Base-by-base conservation (phyloP, 75 land plant genomes). In the Gnetum montanum region DNA sequence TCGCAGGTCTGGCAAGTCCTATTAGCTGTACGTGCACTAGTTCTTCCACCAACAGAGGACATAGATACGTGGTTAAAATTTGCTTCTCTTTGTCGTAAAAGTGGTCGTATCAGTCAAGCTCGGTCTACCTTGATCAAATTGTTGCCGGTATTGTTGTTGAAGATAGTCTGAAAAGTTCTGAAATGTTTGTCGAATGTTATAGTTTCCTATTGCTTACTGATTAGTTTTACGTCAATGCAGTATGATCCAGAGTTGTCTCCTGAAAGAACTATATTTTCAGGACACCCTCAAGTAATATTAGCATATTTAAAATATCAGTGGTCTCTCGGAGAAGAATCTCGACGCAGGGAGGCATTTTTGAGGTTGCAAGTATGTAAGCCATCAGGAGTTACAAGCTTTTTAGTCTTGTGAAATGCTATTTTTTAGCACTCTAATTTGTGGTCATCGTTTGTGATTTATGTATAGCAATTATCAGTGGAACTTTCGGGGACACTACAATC, bases 61-160 rank as follows among this genome's bases (percentile, higher is more conserved):
- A 49, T 72, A 36, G 97, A 86, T 24, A 95, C 85, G 5, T 95
- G 99, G 99, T 83, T 95, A 20, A 95, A 90, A 65, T 95, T 90
- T 77, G 78, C 97, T 49, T 83, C 97, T 19, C 88, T 95, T 62
- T 90, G 99, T 44, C 74, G 96, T 12, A 86, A 81, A 64, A 95
- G 65, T 73, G 97, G 97, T 16, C 78, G 93, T 15, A 70, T 83
- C 23, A 74, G 79, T 51, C 99, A 95, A 55, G 91, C 97, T 23
- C 72, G 70, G 48, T 82, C 95, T 50, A 90, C 97, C 13, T 65
- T 95, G 48, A 66, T 82, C 16, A 95, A 86, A 55, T 86, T 95
- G 27, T 59, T 95, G 46, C 88, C 81, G 97, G 99, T 91, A 38
- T 31, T 47, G 50, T 30, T 10, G 16, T 29, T 53, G 19, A 25